A percentile compares a stretch with the other conserved stretches of the same genome.
Conservation (phyloP, 2,329 filamentous ascomycete species). For the Nectriaceae sp. region DNA sequence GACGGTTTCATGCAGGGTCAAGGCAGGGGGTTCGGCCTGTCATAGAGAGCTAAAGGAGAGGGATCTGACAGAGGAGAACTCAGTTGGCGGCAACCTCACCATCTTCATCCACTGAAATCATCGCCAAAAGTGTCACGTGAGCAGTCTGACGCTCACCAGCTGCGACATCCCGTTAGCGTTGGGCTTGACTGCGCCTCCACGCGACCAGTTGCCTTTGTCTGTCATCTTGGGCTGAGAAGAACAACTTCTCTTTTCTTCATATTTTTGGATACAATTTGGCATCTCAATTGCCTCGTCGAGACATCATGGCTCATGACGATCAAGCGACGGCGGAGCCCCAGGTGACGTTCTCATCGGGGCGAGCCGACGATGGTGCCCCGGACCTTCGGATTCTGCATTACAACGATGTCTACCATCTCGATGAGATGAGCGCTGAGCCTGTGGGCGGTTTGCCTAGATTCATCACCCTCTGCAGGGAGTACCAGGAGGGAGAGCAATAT, state of each 20-base stretch:
- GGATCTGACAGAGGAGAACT: no score
- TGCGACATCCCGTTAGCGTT: not conserved
- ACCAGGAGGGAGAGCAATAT: conserved; percentile 64
- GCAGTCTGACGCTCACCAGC: conserved; percentile 14
- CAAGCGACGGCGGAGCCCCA: conserved; percentile 30
- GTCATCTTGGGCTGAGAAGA: not conserved
- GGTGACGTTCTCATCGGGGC: conserved; percentile 27
- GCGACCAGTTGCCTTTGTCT: not conserved
- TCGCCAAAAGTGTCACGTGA: conserved; percentile 8
- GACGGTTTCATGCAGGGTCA: not conserved
- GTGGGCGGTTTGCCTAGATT: conserved; percentile 82
- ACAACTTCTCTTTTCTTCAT: not conserved
- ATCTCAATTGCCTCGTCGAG: no score
- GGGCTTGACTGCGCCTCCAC: not conserved
- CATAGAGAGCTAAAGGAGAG: no score
- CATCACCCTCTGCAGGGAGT: conserved; percentile 75
- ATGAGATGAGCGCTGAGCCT: conserved; percentile 73
- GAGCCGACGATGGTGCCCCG: conserved; percentile 42
- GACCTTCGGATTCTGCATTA: conserved; percentile 84
- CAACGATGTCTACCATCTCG: conserved; percentile 94
- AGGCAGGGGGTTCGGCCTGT: no score
- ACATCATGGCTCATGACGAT: conserved; percentile 23
- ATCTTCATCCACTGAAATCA: not conserved
- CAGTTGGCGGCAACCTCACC: no score
- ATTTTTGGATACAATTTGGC: no score